These are phyloP conservation scores for Myxozyma geophila DNA, from an alignment of 805 yeast species.

Conservation along the genomic window DNA sequence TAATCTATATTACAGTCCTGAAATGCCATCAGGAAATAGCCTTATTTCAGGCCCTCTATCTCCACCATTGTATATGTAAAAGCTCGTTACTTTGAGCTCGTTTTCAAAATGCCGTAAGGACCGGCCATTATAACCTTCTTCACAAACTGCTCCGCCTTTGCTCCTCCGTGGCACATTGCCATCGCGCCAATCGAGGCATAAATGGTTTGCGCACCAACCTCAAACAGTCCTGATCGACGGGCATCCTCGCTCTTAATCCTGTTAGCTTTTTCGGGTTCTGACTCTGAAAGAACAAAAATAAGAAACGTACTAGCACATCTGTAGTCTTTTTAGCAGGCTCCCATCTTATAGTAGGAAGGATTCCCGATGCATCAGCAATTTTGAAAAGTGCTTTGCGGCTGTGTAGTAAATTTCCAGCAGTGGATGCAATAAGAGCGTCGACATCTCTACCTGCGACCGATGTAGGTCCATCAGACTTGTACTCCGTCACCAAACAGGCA, in stretches of 20 bases:
- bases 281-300: not conserved
- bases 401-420: slow-evolving; percentile 18
- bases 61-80: not conserved
- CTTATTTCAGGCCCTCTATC: not conserved
- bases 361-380: slow-evolving; percentile 23
- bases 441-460: slow-evolving; percentile 28
- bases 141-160: slow-evolving; percentile 57
- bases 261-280: not conserved
- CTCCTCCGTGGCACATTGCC: slow-evolving; percentile 63
- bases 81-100: not conserved
- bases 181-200: slow-evolving; percentile 73
- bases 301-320: slow-evolving; percentile 6
- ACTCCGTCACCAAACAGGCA: slow-evolving; percentile 13
- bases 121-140: slow-evolving; percentile 24
- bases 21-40: not conserved
- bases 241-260: slow-evolving; percentile 5
- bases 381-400: slow-evolving; percentile 17
- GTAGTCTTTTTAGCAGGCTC: slow-evolving; percentile 7
- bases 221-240: slow-evolving; percentile 24
- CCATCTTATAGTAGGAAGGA: slow-evolving; percentile 20
- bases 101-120: slow-evolving; percentile 22
- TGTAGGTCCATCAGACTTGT: slow-evolving; percentile 14
- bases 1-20: slow-evolving; percentile 16
- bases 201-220: slow-evolving; percentile 48
- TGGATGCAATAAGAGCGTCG: slow-evolving; percentile 16